Percentiles rank a stretch among this genome's conserved stretches.
Evolutionary conservation across 306 rosid species (phyloP).

Genomic region (Gastrolobium villosum): DNA sequence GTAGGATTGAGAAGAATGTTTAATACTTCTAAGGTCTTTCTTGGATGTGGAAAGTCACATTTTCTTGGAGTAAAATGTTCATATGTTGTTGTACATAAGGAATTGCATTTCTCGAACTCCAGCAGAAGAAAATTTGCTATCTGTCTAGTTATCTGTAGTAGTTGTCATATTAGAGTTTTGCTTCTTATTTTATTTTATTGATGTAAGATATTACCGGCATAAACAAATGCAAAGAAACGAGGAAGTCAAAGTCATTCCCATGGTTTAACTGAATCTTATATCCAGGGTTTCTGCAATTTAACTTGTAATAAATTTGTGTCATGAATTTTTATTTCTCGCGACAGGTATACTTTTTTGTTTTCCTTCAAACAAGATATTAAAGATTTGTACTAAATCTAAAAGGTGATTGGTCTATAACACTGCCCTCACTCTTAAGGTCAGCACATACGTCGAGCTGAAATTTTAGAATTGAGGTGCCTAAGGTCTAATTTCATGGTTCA

Average conservation of each 20-base stretch:
- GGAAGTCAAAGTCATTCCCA: not conserved
- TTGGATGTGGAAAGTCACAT: constrained; percentile 14
- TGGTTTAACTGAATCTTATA: not conserved
- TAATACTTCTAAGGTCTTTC: not conserved
- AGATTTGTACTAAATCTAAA: not conserved
- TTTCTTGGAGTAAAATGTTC: not conserved
- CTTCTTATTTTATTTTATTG: not conserved
- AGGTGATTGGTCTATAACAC: constrained; percentile 7
- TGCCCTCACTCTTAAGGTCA: not conserved
- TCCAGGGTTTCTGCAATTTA: not conserved
- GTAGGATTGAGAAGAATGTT: not conserved
- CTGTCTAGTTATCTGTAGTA: not conserved
- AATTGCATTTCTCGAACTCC: not conserved
- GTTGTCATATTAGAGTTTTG: not conserved
- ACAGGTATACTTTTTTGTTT: not conserved
- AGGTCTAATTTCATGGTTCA: not conserved
- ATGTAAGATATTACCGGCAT: not conserved
- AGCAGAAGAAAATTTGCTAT: not conserved
- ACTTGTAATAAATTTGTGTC: not conserved
- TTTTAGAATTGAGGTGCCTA: not conserved
- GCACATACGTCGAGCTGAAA: not conserved
- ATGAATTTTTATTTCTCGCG: not conserved
- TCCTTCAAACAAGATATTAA: not conserved
- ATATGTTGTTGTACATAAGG: constrained; percentile 1
- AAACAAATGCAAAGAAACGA: constrained; percentile 5